Evolutionary conservation across 108 stramenopile genomes (phyloP).

Genomic region (Parietichytrium sp.): DNA sequence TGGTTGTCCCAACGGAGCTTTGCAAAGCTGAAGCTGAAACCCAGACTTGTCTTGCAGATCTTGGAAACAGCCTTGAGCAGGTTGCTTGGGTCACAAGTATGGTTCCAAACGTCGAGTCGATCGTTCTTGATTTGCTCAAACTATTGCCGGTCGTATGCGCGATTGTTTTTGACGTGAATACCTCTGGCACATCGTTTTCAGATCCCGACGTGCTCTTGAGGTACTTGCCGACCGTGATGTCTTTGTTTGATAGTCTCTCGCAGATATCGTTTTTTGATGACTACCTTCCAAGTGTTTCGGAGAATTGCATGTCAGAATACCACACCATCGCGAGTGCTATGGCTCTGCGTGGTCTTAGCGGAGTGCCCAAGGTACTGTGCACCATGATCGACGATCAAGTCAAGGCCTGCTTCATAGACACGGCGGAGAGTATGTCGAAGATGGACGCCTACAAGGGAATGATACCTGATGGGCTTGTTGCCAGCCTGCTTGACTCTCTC

Average conservation of each 20-base stretch:
- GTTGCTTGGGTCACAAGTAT: constrained; percentile 9
- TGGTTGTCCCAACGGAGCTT: background rate
- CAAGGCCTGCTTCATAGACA: background rate
- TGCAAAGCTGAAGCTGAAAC: background rate
- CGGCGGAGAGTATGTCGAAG: no score
- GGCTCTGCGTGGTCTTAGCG: background rate
- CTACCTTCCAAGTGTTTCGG: constrained; percentile 11
- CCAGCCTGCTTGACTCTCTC: background rate
- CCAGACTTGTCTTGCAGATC: constrained; percentile 1
- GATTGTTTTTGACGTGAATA: background rate
- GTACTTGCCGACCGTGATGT: background rate
- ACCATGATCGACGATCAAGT: background rate
- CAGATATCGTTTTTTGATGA: background rate
- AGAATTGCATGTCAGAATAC: background rate
- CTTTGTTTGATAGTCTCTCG: background rate
- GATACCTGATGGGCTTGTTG: background rate
- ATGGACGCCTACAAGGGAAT: no score
- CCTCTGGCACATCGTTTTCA: no score
- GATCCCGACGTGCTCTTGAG: background rate
- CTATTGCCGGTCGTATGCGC: background rate
- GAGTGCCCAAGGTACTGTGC: background rate
- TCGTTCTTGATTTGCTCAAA: constrained; percentile 15
- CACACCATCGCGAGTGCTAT: background rate
- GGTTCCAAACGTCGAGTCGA: background rate
- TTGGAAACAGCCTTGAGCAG: background rate